Conservation (phyloP, 2,329 filamentous ascomycete genomes). For the Lasiodiplodia sp. region DNA sequence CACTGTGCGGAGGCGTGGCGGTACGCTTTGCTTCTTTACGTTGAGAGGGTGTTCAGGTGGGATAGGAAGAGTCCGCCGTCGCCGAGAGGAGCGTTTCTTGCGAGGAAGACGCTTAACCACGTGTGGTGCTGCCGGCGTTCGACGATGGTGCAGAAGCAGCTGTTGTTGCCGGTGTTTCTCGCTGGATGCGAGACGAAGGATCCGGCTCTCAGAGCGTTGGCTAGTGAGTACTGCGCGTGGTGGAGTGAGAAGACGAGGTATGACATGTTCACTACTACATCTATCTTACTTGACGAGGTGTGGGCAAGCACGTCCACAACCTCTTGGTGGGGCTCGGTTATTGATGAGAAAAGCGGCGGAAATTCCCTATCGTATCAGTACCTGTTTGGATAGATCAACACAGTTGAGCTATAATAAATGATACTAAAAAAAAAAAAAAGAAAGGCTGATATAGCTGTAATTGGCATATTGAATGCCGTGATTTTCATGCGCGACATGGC, state of each 20-base stretch:
- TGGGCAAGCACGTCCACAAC: not conserved
- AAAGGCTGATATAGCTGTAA: no score
- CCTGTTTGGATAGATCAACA: not conserved
- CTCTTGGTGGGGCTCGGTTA: constrained; percentile 12
- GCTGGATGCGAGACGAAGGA: constrained; percentile 4
- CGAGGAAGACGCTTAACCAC: not conserved
- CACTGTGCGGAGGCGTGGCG: constrained; percentile 14
- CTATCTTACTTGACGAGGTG: not conserved
- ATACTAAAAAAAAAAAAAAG: no score
- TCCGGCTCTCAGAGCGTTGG: not conserved
- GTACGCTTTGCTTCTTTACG: constrained; percentile 2
- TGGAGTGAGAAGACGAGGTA: constrained; percentile 12
- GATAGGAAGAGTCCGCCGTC: not conserved
- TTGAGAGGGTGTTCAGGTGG: constrained; percentile 3
- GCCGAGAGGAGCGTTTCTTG: not conserved
- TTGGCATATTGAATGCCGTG: no score
- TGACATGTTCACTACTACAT: not conserved
- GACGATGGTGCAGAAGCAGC: constrained; percentile 10
- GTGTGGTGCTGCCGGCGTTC: not conserved
- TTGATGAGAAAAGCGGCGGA: not conserved
- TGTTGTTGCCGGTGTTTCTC: constrained; percentile 4
- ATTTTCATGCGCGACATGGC: no score
- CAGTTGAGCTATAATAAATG: not conserved
- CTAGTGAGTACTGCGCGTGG: not conserved
- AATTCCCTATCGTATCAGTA: not conserved